A percentile compares a stretch with the other conserved stretches of the same genome.
Conservation (phyloP, 2,329 filamentous ascomycete genomes). For the Penicillium sp. region DNA sequence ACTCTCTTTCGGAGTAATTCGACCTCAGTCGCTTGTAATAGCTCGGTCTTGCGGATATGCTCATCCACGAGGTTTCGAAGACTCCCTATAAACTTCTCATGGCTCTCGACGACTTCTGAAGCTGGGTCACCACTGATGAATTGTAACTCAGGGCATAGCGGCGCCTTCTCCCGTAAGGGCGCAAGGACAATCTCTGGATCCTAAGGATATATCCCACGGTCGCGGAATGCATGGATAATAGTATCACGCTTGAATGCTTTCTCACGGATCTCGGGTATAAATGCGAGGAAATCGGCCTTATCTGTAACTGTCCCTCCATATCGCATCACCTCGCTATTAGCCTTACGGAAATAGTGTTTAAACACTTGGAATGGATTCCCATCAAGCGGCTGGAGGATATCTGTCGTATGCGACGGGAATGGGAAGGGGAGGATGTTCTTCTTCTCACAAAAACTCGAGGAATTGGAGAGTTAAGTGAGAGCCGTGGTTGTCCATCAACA, state of each 20-base stretch:
- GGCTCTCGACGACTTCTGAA: background rate
- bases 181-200: conserved; percentile 1
- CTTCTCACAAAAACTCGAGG: too few species aligned
- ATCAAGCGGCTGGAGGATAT: too few species aligned
- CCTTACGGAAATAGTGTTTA: too few species aligned
- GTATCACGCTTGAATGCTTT: background rate
- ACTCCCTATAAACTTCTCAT: conserved; percentile 3
- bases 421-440: too few species aligned
- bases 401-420: too few species aligned
- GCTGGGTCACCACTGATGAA: background rate
- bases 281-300: conserved; percentile 2
- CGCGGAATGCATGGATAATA: conserved; percentile 1
- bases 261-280: conserved; percentile 3
- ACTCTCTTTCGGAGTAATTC: background rate
- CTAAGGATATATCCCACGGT: background rate
- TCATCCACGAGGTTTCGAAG: background rate
- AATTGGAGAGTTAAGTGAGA: too few species aligned
- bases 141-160: background rate
- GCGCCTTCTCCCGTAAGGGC: background rate
- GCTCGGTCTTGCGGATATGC: conserved; percentile 4
- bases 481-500: too few species aligned
- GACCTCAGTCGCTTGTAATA: background rate
- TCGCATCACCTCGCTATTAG: background rate
- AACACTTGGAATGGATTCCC: too few species aligned
- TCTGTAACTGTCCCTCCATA: background rate